These are phyloP conservation scores for Xylaria digitata DNA, from an alignment of 2,329 filamentous ascomycete genomes.

Conservation along the genomic window DNA sequence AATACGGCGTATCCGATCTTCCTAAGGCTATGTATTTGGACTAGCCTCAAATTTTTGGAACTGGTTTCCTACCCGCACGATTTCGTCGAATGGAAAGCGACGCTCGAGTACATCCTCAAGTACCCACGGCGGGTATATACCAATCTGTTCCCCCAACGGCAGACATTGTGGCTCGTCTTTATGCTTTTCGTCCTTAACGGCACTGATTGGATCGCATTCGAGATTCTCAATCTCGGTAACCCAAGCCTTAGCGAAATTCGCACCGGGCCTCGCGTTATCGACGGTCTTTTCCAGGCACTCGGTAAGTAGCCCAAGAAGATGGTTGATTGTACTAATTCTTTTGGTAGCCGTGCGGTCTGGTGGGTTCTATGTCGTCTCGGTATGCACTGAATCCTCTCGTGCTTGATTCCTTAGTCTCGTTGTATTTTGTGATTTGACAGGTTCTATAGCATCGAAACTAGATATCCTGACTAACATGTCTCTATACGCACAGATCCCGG, in stretches of 20 bases:
- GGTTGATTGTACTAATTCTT: slow-evolving; percentile 25
- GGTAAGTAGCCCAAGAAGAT: slow-evolving; percentile 51
- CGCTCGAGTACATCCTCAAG: slow-evolving; percentile 64
- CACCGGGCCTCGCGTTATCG: slow-evolving; percentile 65
- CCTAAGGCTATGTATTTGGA: slow-evolving; percentile 69
- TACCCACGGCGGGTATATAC: slow-evolving; percentile 71
- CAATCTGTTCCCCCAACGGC: slow-evolving; percentile 70
- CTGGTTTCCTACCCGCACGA: slow-evolving; percentile 53
- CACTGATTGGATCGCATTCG: slow-evolving; percentile 73
- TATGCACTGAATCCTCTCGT: too few species aligned
- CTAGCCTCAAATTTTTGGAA: slow-evolving; percentile 56
- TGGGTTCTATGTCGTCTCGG: slow-evolving; percentile 72
- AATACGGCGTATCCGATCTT: slow-evolving; percentile 75
- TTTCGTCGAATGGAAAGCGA: slow-evolving; percentile 58
- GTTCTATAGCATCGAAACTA: too few species aligned
- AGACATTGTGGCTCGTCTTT: slow-evolving; percentile 74
- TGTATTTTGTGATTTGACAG: too few species aligned
- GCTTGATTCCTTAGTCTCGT: too few species aligned
- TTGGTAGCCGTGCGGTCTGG: slow-evolving; percentile 69
- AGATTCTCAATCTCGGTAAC: slow-evolving; percentile 73
- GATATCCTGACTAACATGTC: too few species aligned
- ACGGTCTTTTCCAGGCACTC: slow-evolving; percentile 73
- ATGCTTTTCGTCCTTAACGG: slow-evolving; percentile 70
- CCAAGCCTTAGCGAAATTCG: slow-evolving; percentile 64
- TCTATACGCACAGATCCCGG: slow-evolving; percentile 55